Conservation (phyloP, 768 basidiomycete genomes). For the Lentinula lateritia region DNA sequence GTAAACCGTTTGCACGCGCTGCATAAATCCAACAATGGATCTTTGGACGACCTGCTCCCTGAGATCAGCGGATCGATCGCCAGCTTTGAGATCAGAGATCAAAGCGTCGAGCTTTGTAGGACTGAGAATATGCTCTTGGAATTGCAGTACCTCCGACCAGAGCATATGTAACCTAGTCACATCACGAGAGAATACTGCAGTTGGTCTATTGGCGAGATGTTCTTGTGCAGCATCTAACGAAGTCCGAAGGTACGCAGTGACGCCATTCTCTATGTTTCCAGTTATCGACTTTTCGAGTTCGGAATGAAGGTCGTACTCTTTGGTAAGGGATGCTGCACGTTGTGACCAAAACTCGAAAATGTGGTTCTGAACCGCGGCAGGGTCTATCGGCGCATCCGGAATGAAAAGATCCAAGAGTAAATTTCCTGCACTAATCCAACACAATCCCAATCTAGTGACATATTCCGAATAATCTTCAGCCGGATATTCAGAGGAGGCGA, state of each 20-base stretch:
- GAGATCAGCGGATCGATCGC: conserved; percentile 30
- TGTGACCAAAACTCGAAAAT: conserved; percentile 36
- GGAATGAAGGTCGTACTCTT: conserved; percentile 49
- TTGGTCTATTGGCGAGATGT: conserved; percentile 20
- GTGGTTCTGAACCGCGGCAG: conserved; percentile 58
- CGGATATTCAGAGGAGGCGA: conserved; percentile 12
- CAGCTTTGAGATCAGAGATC: conserved; percentile 25
- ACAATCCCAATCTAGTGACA: conserved; percentile 22
- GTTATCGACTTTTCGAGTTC: conserved; percentile 48
- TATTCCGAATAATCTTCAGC: conserved; percentile 7
- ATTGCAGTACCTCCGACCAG: conserved; percentile 76
- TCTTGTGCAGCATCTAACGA: conserved; percentile 23
- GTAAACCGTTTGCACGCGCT: conserved; percentile 66
- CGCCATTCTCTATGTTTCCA: conserved; percentile 50
- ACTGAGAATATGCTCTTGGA: conserved; percentile 54
- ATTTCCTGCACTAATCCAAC: conserved; percentile 58
- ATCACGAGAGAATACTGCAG: conserved; percentile 31
- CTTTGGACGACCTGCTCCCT: conserved; percentile 75
- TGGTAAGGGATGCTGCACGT: conserved; percentile 32
- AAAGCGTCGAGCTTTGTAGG: conserved; percentile 47
- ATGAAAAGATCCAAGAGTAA: conserved; percentile 68
- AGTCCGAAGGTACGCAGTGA: conserved; percentile 38
- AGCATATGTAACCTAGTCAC: conserved; percentile 51
- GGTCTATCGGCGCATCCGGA: conserved; percentile 84
- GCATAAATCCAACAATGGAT: conserved; percentile 72